These are phyloP conservation scores for Sarocladiaceae sp. DNA, from an alignment of 2,329 filamentous ascomycete genomes.

Conservation along the genomic window DNA sequence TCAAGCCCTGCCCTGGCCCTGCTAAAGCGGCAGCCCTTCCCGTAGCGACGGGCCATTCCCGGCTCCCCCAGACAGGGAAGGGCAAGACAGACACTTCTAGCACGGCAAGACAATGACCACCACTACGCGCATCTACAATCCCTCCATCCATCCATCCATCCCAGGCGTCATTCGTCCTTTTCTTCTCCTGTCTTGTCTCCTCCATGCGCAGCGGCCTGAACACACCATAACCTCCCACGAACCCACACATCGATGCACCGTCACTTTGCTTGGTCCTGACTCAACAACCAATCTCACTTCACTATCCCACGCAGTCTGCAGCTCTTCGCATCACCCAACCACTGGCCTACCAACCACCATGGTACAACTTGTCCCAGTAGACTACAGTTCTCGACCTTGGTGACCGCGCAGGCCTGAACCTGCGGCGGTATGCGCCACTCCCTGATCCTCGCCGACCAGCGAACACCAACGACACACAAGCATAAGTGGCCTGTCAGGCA, in stretches of 20 bases:
- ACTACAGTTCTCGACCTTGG: conserved; percentile 4
- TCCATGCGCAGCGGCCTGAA: conserved; percentile 9
- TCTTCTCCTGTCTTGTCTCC: not conserved
- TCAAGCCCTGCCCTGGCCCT: not conserved
- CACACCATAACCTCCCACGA: conserved; percentile 9
- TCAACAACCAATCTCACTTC: not conserved
- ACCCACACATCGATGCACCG: not conserved
- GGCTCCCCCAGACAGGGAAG: not conserved
- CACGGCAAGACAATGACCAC: conserved; percentile 2
- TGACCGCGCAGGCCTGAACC: conserved; percentile 6
- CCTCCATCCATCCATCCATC: conserved; percentile 1
- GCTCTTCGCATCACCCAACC: not conserved
- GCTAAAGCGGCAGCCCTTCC: conserved; percentile 4
- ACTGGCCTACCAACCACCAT: conserved; percentile 7
- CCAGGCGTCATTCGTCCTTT: conserved; percentile 5
- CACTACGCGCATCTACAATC: conserved; percentile 2
- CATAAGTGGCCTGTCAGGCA: conserved; percentile 1
- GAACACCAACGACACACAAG: conserved; percentile 3
- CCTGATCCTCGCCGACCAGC: not conserved
- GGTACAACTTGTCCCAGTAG: not conserved
- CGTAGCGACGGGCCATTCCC: not conserved
- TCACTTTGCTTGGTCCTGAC: not conserved
- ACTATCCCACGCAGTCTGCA: too few relatives aligned
- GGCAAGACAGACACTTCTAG: conserved; percentile 6
- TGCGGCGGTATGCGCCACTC: conserved; percentile 4